A percentile compares a stretch with the other conserved stretches of the same genome.
Conservation (phyloP, 1,284 basidiomycete genomes). For the Schizophyllum amplum region DNA sequence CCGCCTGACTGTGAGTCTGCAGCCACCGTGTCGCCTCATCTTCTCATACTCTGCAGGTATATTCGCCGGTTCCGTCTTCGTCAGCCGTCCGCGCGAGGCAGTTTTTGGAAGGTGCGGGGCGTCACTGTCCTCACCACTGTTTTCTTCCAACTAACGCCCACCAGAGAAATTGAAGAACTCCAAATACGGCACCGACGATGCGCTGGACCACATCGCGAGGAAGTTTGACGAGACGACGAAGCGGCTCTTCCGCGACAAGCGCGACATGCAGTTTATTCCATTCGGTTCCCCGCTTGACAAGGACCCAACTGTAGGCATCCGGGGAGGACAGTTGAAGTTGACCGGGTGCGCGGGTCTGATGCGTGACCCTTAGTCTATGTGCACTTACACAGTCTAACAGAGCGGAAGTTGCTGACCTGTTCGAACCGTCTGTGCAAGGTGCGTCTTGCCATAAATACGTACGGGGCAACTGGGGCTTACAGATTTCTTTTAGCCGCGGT, state of each 20-base stretch:
- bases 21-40: background rate
- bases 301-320: slow-evolving; percentile 58
- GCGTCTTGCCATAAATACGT: slow-evolving; percentile 1
- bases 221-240: slow-evolving; percentile 77
- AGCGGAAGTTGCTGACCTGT: slow-evolving; percentile 57
- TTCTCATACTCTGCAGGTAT: slow-evolving; percentile 29
- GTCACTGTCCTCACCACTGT: slow-evolving; percentile 33
- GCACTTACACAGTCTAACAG: slow-evolving; percentile 17
- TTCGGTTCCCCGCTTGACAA: slow-evolving; percentile 76
- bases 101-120: slow-evolving; percentile 53
- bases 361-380: slow-evolving; percentile 1
- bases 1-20: slow-evolving; percentile 70
- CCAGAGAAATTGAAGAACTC: slow-evolving; percentile 62
- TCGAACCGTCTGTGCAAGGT: slow-evolving; percentile 67
- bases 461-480: background rate
- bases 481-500: slow-evolving; percentile 41
- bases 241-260: slow-evolving; percentile 60
- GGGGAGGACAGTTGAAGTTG: slow-evolving; percentile 61
- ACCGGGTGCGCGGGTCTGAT: slow-evolving; percentile 46
- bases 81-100: slow-evolving; percentile 58
- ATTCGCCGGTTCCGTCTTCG: slow-evolving; percentile 76
- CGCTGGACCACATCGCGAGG: slow-evolving; percentile 64
- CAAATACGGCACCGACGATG: slow-evolving; percentile 58
- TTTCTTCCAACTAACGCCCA: background rate
- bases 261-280: slow-evolving; percentile 58